Conservation (phyloP, 768 basidiomycete species). For the Suillus cothurnatus region DNA sequence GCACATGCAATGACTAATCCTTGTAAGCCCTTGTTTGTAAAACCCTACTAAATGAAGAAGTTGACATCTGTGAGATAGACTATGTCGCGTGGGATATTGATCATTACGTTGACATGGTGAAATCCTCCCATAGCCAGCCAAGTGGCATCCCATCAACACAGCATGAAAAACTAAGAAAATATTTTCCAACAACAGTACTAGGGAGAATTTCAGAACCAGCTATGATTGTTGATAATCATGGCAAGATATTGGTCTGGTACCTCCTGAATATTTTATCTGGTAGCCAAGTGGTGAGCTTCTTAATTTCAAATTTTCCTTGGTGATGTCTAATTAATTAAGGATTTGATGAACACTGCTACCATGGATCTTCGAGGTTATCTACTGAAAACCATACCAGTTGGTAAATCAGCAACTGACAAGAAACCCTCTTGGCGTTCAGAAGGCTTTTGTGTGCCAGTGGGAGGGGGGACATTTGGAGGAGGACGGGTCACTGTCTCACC, state of each 20-base stretch:
- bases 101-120: background rate
- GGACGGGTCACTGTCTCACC: background rate
- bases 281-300: background rate
- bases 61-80: background rate
- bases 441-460: background rate
- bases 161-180: background rate
- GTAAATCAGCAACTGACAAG: background rate
- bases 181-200: background rate
- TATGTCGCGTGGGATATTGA: background rate
- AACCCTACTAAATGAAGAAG: background rate
- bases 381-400: background rate
- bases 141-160: background rate
- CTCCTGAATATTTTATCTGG: background rate
- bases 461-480: background rate
- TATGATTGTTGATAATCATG: conserved; percentile 1
- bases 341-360: background rate
- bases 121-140: background rate
- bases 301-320: background rate
- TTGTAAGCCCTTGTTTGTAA: background rate
- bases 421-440: background rate
- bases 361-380: background rate
- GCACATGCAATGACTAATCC: background rate
- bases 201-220: background rate
- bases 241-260: conserved; percentile 1
- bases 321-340: background rate